Evolutionary conservation across 139 green algal genomes (phyloP).

Genomic region (Medakamo hakoo): DNA sequence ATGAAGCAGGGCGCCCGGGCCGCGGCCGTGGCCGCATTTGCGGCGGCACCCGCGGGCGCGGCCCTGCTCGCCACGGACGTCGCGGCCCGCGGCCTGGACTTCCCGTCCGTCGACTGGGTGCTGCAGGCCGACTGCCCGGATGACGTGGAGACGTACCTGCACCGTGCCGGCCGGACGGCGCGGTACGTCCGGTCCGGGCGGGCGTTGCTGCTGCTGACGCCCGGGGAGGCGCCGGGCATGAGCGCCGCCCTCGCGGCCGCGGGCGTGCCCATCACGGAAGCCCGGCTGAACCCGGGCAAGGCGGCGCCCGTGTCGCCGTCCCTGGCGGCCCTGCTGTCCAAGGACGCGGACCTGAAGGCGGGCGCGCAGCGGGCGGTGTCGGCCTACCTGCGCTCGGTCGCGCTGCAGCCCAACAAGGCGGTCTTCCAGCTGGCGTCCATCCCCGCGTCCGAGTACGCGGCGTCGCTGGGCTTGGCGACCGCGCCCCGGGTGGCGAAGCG

Average conservation of each 20-base stretch:
- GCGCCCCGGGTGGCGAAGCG: constrained; percentile 65
- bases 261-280: constrained; percentile 65
- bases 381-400: constrained; percentile 75
- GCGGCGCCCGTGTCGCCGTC: constrained; percentile 46
- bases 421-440: constrained; percentile 42
- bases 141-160: constrained; percentile 85
- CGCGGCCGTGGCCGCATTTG: background rate
- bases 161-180: constrained; percentile 74
- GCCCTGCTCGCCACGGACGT: constrained; percentile 92
- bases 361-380: constrained; percentile 62
- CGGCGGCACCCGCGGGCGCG: constrained; percentile 8
- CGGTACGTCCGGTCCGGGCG: constrained; percentile 42
- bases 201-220: constrained; percentile 61
- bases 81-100: constrained; percentile 77
- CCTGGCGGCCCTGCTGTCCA: constrained; percentile 69
- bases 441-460: constrained; percentile 50
- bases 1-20: constrained; percentile 70
- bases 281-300: constrained; percentile 65
- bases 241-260: constrained; percentile 39
- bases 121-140: constrained; percentile 88
- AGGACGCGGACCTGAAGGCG: constrained; percentile 71
- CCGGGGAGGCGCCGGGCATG: constrained; percentile 47
- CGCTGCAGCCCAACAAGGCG: constrained; percentile 60
- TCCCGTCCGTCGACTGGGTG: constrained; percentile 86
- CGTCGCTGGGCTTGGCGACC: constrained; percentile 59